Evolutionary conservation across 306 rosid genomes (phyloP).

Genomic region (Cucurbita moschata): DNA sequence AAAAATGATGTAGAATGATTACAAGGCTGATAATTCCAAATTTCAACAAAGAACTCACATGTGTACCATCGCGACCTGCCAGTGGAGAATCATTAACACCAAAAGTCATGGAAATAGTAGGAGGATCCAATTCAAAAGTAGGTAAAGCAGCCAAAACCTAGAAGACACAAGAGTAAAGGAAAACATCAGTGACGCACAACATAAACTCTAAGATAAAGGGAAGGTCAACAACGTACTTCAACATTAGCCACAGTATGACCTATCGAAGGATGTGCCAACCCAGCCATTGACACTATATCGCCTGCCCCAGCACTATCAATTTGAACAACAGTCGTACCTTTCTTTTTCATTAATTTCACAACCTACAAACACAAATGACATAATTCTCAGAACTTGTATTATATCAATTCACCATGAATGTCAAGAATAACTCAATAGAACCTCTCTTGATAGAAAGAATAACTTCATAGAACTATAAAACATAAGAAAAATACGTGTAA

Average conservation of each 20-base stretch:
- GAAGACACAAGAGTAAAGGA: not conserved
- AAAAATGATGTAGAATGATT: not conserved
- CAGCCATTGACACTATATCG: slow-evolving; percentile 88
- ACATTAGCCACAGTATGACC: slow-evolving; percentile 79
- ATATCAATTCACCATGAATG: not conserved
- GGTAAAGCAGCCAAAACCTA: slow-evolving; percentile 75
- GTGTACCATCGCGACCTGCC: slow-evolving; percentile 95
- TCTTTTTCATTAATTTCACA: slow-evolving; percentile 76
- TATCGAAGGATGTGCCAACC: slow-evolving; percentile 66
- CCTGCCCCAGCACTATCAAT: slow-evolving; percentile 93
- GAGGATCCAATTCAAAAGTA: slow-evolving; percentile 87
- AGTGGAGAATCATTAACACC: slow-evolving; percentile 96
- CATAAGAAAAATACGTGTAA: not conserved
- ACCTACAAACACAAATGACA: slow-evolving; percentile 5
- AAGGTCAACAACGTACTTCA: slow-evolving; percentile 32
- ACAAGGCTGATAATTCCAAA: not conserved
- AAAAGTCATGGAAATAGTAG: slow-evolving; percentile 97
- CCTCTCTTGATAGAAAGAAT: no score
- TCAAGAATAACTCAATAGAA: not conserved
- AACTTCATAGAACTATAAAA: not conserved
- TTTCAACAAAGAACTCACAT: slow-evolving; percentile 37
- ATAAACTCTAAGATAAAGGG: not conserved
- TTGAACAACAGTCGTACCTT: slow-evolving; percentile 61
- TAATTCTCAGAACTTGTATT: not conserved
- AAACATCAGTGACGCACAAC: not conserved